phyloP scores from a whole-genome alignment of 1,284 basidiomycete species.

The Sanghuangporus sanghuang region DNA sequence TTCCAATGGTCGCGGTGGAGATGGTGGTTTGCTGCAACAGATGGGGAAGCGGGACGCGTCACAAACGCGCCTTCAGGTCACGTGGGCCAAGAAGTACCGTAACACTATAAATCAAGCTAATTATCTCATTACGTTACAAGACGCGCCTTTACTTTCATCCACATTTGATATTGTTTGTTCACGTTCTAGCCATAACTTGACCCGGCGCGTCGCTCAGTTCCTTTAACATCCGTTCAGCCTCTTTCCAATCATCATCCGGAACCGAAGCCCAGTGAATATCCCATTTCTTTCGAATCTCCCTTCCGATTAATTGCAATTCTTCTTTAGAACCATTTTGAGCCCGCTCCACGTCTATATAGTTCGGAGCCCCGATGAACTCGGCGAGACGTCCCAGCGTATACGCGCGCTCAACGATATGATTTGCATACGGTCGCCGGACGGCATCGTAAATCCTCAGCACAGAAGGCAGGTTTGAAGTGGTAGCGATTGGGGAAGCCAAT shows the following conservation, averaged over 20 bases:
- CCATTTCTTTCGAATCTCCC: conserved; percentile 29
- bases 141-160: too few relatives aligned
- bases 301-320: conserved; percentile 24
- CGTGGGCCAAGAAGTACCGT: too few relatives aligned
- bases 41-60: too few relatives aligned
- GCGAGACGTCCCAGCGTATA: conserved; percentile 4
- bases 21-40: too few relatives aligned
- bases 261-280: conserved; percentile 22
- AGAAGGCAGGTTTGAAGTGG: conserved; percentile 18
- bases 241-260: conserved; percentile 16
- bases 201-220: background rate
- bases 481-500: conserved; percentile 24
- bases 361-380: conserved; percentile 10
- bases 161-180: background rate
- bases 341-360: background rate
- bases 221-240: conserved; percentile 3
- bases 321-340: conserved; percentile 2
- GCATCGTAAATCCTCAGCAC: conserved; percentile 23
- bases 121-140: too few relatives aligned
- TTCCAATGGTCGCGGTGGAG: too few relatives aligned
- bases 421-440: conserved; percentile 23
- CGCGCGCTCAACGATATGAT: conserved; percentile 9
- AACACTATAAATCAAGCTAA: too few relatives aligned
- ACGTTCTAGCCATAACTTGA: background rate
- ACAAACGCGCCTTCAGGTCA: too few relatives aligned